Base-by-base conservation (phyloP, 2,329 filamentous ascomycete genomes). In the Penicillium sp. region DNA sequence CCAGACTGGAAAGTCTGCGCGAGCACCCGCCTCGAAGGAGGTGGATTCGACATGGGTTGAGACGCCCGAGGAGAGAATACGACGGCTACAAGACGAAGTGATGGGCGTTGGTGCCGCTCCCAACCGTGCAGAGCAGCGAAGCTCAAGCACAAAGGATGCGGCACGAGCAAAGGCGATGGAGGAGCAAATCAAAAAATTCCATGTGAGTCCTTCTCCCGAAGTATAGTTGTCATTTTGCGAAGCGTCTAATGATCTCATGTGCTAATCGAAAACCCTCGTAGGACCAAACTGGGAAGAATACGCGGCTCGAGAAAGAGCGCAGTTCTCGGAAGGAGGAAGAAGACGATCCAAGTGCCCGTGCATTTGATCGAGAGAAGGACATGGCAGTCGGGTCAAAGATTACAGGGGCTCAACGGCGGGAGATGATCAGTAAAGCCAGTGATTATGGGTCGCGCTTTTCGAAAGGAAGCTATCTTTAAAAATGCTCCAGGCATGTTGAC, bases 311-410 rank as follows among this genome's bases (percentile, higher is more conserved):
- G 37, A 61, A 41, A 83, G 3, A 83, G 79, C 71, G 88, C 83
- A 62, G 77, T 89, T 47, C 59, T 7, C 84, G 86, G 63, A 85
- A 87, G 28, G 81, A 87, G 63, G 86, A 91, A 63, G 91, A 95
- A 22, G 94, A 97, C 76, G 93, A 98, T 73, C 94, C 95, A 0
- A 96, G 92, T 75, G 89, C 90, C 76, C 83, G 94, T 61, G 89
- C 86, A 0, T 98, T 98, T 76, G 92, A 97, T 78, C 84, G 88
- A 63, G 91, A 97, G 75, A 98, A 97, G 79, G 95, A 98, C 75
- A 96, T 98, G 86, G 89, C 86, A 41, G 79, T 91, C 2, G 88
- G 89, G 8, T 86, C 86, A 17, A 87, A 86, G 69, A 86, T 97
- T 55, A 89, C 87, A 28, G 81, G 87, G 65, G 83, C 88, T 38